Evolutionary conservation across 2,329 filamentous ascomycete species (phyloP), one percentile per base, ranked within the genome.

Genomic region (Xylaria polymorpha): DNA sequence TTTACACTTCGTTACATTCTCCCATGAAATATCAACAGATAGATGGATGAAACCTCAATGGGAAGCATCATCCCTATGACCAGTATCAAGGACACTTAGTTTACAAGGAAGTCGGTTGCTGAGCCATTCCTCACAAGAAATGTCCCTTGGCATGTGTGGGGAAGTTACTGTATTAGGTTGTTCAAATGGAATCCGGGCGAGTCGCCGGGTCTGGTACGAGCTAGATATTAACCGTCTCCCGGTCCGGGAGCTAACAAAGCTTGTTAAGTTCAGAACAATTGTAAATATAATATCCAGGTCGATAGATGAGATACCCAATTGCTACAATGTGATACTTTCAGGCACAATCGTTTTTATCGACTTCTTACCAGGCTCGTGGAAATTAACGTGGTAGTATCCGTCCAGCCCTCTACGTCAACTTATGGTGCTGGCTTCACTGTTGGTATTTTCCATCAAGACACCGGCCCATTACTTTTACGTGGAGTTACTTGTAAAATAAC

Each of bases 301-400:
- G 14, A 44, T 71, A 73, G 63, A 72, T 58, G 55, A 71, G 70
- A 74, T 73, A 74, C 74, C 72, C 71, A 50, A 68, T 72, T 73
- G 67, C 71, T 72, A 57, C 41, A 53, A 51, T 69, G 41, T 32
- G 22, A 50, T 44, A 56, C 61, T 64, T 56, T 35, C 4, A 46
- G 25, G 18, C 18, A 51, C 12, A 56, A 50, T 14, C 10, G 29
- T 29, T 14, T 9, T 29, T 12, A 15, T 44, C 12, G 18, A 46
- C 50, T 61, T 51, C 63, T 57, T 63, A 60, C 46, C 9, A 22
- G n/a, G 3, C 46, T 37, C 29, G 35, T 37, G 7, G 32, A 35
- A 58, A 60, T 5, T 18, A 44, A 29, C 25, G 35, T 25, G 7
- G 3, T 25, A 60, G 29, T n/a, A 56, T 22, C 18, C 2, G 4